phyloP scores from a whole-genome alignment of 225 moss, liverwort and hornwort genomes.

The Pleurozium schreberi region DNA sequence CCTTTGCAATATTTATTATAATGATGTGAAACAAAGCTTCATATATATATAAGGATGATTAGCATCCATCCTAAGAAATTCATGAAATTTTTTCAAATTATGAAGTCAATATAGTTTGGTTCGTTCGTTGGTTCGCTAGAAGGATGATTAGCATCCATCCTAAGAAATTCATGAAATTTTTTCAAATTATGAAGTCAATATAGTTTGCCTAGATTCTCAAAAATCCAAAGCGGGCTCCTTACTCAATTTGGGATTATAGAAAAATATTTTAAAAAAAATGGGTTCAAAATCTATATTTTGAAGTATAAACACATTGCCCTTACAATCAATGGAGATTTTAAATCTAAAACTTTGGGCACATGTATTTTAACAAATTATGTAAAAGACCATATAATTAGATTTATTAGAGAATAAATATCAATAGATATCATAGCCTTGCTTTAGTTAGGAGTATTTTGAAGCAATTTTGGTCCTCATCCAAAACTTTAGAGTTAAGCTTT shows the following conservation, averaged over 20 bases:
- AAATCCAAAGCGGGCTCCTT: not conserved
- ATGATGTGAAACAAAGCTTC: not conserved
- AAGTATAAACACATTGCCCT: not conserved
- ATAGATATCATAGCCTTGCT: not conserved
- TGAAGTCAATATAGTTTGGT: not conserved
- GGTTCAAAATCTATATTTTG: not conserved
- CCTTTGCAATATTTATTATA: not conserved
- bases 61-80: not conserved
- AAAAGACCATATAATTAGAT: not conserved
- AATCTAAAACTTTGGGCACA: not conserved
- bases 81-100: not conserved
- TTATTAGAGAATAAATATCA: not conserved
- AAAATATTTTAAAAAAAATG: no score
- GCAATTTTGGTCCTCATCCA: not conserved
- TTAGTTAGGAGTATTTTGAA: not conserved
- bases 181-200: not conserved
- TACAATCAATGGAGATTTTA: fast-evolving
- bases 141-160: not conserved
- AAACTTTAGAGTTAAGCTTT: not conserved
- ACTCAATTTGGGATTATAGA: not conserved
- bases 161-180: not conserved
- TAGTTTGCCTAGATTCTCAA: not conserved
- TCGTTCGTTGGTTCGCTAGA: no score
- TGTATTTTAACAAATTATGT: not conserved
- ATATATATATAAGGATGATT: not conserved